Base-by-base conservation (phyloP, 352 stramenopile genomes). In the Pythium rishiriense region DNA sequence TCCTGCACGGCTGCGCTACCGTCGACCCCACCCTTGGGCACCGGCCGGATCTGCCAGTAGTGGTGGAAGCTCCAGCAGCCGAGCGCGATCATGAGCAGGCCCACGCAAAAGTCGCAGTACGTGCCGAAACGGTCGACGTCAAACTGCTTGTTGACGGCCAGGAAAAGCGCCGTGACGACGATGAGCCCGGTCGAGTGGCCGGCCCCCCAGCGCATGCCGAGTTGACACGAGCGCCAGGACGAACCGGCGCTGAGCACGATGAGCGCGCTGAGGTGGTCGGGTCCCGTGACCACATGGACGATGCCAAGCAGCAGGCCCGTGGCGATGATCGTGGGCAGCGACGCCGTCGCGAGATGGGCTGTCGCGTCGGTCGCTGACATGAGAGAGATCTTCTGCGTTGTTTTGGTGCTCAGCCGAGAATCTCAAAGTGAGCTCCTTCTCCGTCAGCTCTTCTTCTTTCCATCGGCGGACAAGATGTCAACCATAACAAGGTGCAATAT, bases 201-300 rank as follows among this genome's bases (percentile, higher is more conserved):
- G 35, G 79, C 62, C 11, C 90, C 90, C 90, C 88, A 97, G 70
- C 84, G 80, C 64, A 97, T 78, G 33, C 88, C 88, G 1, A 96
- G 75, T 17, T 75, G 72, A 61, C 88, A 93, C 17, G 85, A 87
- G 28, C 74, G 75, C 65, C 73, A 87, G 28, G 75, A 90, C 14
- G 76, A 85, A 43, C 76, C 81, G 21, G 85, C 82, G 60, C 73
- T 88, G n/a, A 96, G 75, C 62, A 91, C 93, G 25, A 88, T 87
- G 11, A 97, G 69, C 29, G 88, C 88, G 24, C 79, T 88, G 4
- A 97, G 74, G 72, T 97, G 90, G 73, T 97, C 88, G 4, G 90
- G 90, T 0, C 76, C 76, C 29, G 76, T 85, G 58, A 85, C 48
- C 58, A 85, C 76, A 35, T 85, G 76, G 33, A 85, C 57, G 26